Base-by-base conservation (phyloP, 148 eudicot genomes). In the Silene conica region DNA sequence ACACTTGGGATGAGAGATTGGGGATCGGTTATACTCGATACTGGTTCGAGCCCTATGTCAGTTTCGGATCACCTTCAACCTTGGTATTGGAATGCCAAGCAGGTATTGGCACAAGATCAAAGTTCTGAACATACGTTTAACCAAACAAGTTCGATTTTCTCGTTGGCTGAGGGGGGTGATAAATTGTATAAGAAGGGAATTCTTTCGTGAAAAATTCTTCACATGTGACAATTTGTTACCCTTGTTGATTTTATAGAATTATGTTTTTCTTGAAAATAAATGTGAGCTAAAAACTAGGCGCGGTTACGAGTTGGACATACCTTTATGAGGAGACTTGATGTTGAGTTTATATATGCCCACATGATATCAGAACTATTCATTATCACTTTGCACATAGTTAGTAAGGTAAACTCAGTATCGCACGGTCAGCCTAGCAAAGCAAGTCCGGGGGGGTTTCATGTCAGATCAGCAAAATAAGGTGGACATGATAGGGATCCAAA, bases 81-180 rank as follows among this genome's bases (percentile, higher is more conserved):
- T 73, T 95, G 98, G 98, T 85, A 88, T 73, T 88, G 90, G 96
- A 84, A 95, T 76, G 85, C 88, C 0, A 76, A 82, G 74, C 80
- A 61, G 31, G 84, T 87, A 26, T 72, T 90, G 83, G 86, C 78
- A 5, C 77, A 85, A 2, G 88, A 82, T 73, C 80, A 78, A 50
- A 67, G 48, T 20, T 73, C 70, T 18, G 91, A 90, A 50, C 81
- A 87, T 60, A 73, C 57, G n/a, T 70, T 58, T 0, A 80, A 73
- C 63, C 87, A 76, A 61, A 83, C 83, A 0, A 77, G 81, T 70
- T 76, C 74, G 31, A 83, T 67, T 38, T 78, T 76, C 77, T 83
- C 92, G 4, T 81, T 73, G 74, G 96, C 87, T 5, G 98, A 94
- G 80, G 97, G 98, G 26, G 90, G 92, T 22, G 97, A 94, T 80